Evolutionary conservation across 352 stramenopile species (phyloP), one percentile per base, ranked within the genome.

Genomic region (Globisporangium sylvaticum): DNA sequence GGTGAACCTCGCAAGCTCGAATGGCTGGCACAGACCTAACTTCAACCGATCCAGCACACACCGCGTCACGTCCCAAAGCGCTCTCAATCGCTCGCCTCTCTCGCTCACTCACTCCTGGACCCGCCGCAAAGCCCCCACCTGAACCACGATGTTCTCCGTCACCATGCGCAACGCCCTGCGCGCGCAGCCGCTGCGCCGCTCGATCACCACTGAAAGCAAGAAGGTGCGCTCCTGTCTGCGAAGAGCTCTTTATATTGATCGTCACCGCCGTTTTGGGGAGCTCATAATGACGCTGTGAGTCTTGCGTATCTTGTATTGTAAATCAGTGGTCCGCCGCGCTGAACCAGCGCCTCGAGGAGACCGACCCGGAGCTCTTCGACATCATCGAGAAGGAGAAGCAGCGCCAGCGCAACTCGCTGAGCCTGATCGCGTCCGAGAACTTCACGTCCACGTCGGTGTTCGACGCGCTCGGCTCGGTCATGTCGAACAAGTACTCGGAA

Each of bases 401-500:
- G 58, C 90, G 98, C 46, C 98, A 99, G 84, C 91, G 97, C 66
- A 96, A 98, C 75, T 98, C 83, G 71, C 87, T 99, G 60, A 98
- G 97, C 48, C 89, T 99, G 24, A 99, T 99, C 78, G 98, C 98
- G 52, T 99, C 94, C n/a, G 98, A 87, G 79, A 99, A 99, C 84
- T 99, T 99, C 70, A 99, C 98, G 39, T 98, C 90, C 6, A 91
- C 90, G 56, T 89, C 97, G 15, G 98, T 99, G 37, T 90, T 99
- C 69, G 95, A 99, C 75, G 96, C 96, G 14, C 80, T 99, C 34
- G 98, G 98, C 34, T 99, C 95, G 9, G 94, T 99, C 65, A 96
- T 99, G 82, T 98, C 91, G 34, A 99, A 99, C 85, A 99, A 99
- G 83, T 98, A 98, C 83, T 97, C 90, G 89, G 96, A 98, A 71